phyloP scores from a whole-genome alignment of 768 basidiomycete species.

The Pluteus cervinus region DNA sequence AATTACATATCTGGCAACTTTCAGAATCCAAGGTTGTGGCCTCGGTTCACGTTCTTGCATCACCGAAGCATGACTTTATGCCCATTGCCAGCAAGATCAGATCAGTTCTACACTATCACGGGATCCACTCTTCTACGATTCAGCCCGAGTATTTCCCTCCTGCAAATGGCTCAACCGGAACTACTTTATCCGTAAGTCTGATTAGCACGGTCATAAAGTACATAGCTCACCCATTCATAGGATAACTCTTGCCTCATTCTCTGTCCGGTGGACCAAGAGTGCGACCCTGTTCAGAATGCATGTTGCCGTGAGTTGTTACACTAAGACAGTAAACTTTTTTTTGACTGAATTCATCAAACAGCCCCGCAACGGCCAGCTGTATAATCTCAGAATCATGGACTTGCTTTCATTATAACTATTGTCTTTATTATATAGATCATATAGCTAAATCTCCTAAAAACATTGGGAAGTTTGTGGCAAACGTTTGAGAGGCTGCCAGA shows the following conservation, averaged over 20 bases:
- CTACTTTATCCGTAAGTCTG: slow-evolving; percentile 40
- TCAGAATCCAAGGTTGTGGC: slow-evolving; percentile 94
- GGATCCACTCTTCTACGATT: slow-evolving; percentile 93
- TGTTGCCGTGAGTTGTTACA: slow-evolving; percentile 65
- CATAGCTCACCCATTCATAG: no score
- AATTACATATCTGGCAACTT: slow-evolving; percentile 96
- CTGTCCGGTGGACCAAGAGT: slow-evolving; percentile 65
- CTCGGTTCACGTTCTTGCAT: slow-evolving; percentile 89
- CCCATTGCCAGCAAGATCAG: slow-evolving; percentile 79
- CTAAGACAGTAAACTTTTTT: background rate
- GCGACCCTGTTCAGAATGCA: slow-evolving; percentile 62
- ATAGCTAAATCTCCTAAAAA: slow-evolving; percentile 40
- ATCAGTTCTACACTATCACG: slow-evolving; percentile 78
- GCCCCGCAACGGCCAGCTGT: slow-evolving; percentile 11
- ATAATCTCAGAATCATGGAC: slow-evolving; percentile 3
- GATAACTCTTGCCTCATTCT: slow-evolving; percentile 64
- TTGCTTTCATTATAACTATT: slow-evolving; percentile 10
- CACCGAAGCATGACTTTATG: slow-evolving; percentile 86
- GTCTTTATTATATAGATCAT: slow-evolving; percentile 12
- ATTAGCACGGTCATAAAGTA: no score
- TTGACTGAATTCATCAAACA: slow-evolving; percentile 4
- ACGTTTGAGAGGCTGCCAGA: slow-evolving; percentile 53
- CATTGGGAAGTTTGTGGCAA: slow-evolving; percentile 70
- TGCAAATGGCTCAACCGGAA: slow-evolving; percentile 34
- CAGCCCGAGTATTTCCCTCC: slow-evolving; percentile 74